Evolutionary conservation across 192 early-diverging fungal species (phyloP).

Genomic region (Phycomyces nitens): DNA sequence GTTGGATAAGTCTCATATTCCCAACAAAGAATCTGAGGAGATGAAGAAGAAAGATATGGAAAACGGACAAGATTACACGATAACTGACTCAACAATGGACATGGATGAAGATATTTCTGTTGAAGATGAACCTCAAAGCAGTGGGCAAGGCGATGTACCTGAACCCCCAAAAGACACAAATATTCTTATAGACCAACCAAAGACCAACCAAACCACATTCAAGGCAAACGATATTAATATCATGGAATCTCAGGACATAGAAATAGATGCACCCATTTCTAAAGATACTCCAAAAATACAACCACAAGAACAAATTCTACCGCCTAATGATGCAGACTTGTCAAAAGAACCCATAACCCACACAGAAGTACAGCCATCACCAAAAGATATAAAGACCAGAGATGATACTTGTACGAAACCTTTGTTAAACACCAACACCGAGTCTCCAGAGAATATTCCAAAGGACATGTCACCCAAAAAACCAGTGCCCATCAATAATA

Average conservation of each 20-base stretch:
- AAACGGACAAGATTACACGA: background rate
- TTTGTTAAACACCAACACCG: background rate
- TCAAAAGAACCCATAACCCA: background rate
- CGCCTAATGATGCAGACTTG: background rate
- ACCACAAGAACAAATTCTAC: too few species aligned
- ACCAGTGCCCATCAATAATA: background rate
- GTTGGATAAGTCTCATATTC: background rate
- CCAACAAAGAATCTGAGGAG: background rate
- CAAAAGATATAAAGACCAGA: too few species aligned
- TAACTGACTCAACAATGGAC: background rate
- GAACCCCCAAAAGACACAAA: too few species aligned
- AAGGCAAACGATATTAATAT: background rate
- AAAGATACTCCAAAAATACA: background rate
- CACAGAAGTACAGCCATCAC: background rate
- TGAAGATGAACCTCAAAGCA: background rate
- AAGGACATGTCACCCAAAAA: background rate
- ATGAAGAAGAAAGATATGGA: background rate
- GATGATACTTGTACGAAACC: background rate
- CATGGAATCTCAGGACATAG: background rate
- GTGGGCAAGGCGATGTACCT: constrained; percentile 5
- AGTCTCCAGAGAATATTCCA: background rate
- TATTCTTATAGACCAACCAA: background rate
- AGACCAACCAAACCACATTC: too few species aligned
- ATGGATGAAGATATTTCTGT: constrained; percentile 5
- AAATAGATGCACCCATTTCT: background rate